Base-by-base conservation (phyloP, 345 rosid species). In the Dipteronia dyeriana region DNA sequence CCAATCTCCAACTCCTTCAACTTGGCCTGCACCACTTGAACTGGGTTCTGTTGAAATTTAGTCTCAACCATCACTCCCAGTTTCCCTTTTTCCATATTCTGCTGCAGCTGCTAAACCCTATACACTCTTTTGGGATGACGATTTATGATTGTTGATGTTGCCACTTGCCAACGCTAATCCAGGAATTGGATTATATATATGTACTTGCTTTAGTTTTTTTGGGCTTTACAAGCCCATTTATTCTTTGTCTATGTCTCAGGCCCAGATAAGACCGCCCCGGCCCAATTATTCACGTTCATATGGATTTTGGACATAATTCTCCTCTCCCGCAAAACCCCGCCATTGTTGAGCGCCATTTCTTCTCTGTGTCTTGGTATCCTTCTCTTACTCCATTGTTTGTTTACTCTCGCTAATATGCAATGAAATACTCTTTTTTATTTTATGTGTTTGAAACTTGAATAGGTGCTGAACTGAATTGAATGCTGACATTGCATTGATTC, bases 1-100 rank as follows among this genome's bases (percentile, higher is more conserved):
- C 89, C 88, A 49, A 43, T 69, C 84, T 95, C 95, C 7, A 91
- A 7, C 80, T 91, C 90, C 77, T 89, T 93, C 80, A 66, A 90
- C 66, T 89, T 90, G 7, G 77, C 47, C 76, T 93, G 92, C 49
- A 91, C 41, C 63, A 81, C 84, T 70, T 86, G 83, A 7, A 95
- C 20, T 26, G 95, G 95, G 57, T 91, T 91, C 76, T 88, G 86
- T 63, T 79, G 88, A 4, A 85, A 19, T 74, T 84, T 85, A 41
- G 82, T 45, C 25, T 86, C 82, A 45, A 82, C 78, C 71, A 89
- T 61, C 70, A 84, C 68, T 66, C 80, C 87, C 39, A 82, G 81
- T 79, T 87, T 88, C 20, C 89, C 84, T 73, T 84, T 83, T 85
- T 84, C 88, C 96, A 88, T 91, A 25, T 82, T 70, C 64, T 19